These are phyloP conservation scores for Elaeagnus macrophylla DNA, from an alignment of 306 rosid species.

Conservation along the genomic window DNA sequence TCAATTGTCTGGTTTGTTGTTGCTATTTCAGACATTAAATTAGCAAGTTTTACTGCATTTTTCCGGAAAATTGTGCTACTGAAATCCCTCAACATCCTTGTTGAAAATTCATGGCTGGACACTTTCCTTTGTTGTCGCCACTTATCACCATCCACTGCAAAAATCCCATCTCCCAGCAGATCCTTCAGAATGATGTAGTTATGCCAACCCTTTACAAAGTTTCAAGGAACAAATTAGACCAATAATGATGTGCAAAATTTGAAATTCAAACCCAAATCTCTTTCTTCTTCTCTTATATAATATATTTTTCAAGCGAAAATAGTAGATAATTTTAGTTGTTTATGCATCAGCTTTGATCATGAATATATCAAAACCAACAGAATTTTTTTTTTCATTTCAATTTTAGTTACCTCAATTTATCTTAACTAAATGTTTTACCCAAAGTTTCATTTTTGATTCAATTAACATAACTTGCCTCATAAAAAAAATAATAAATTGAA, in stretches of 20 bases:
- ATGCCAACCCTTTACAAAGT: constrained; percentile 45
- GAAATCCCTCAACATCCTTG: constrained; percentile 53
- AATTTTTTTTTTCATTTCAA: too few species aligned
- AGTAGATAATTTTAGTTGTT: too few species aligned
- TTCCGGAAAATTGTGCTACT: constrained; percentile 45
- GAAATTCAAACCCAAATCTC: neutral
- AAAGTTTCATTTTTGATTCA: too few species aligned
- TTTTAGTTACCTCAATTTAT: too few species aligned
- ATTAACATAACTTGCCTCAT: too few species aligned
- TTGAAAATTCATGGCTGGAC: constrained; percentile 68
- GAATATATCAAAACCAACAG: too few species aligned
- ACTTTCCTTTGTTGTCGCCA: constrained; percentile 78
- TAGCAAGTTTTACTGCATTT: constrained; percentile 57
- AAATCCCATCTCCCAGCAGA: constrained; percentile 86
- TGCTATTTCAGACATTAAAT: constrained; percentile 49
- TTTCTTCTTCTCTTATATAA: neutral
- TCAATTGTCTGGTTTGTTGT: constrained; percentile 33
- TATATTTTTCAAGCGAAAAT: too few species aligned
- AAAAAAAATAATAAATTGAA: too few species aligned
- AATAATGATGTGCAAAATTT: too few species aligned
- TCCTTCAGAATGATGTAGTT: constrained; percentile 55
- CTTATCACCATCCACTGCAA: constrained; percentile 68
- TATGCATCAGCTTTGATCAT: too few species aligned
- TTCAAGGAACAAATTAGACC: constrained; percentile 1
- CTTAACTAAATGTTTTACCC: too few species aligned